Evolutionary conservation across 805 yeast genomes (phyloP).

Genomic region (Wickerhamomyces rabaulensis): DNA sequence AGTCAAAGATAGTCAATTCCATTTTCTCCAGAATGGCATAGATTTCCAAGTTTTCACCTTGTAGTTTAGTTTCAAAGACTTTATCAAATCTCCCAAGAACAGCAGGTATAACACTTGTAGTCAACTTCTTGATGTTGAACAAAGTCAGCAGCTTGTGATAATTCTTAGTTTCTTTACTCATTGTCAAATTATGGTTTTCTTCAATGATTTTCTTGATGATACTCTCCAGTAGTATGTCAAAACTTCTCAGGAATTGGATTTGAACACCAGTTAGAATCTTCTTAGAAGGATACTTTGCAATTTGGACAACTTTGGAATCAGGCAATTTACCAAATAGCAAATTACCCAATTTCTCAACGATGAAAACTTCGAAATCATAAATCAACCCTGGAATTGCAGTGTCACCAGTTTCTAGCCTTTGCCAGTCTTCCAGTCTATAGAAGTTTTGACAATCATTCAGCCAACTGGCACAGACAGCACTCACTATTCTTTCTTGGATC

Average conservation of each 20-base stretch:
- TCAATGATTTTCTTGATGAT: conserved; percentile 35
- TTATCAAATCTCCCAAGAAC: conserved; percentile 45
- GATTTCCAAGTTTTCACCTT: conserved; percentile 38
- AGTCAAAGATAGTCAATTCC: conserved; percentile 49
- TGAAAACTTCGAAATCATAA: conserved; percentile 26
- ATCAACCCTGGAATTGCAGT: conserved; percentile 34
- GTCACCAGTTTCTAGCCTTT: conserved; percentile 28
- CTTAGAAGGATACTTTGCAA: conserved; percentile 32
- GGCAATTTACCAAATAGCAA: conserved; percentile 31
- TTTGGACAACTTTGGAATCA: conserved; percentile 28
- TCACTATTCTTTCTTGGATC: conserved; percentile 38
- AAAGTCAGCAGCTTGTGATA: conserved; percentile 45
- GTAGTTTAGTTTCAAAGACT: conserved; percentile 41
- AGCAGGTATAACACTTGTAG: conserved; percentile 40
- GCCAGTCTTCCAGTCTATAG: conserved; percentile 36
- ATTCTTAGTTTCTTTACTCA: conserved; percentile 28
- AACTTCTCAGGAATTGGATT: conserved; percentile 35
- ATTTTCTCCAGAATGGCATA: conserved; percentile 39
- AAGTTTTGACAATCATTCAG: conserved; percentile 41
- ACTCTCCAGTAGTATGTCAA: conserved; percentile 42
- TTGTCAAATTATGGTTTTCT: conserved; percentile 25
- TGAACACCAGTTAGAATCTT: conserved; percentile 33
- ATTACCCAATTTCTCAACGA: conserved; percentile 29
- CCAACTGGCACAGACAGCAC: conserved; percentile 47
- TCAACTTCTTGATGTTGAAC: conserved; percentile 47